Percentiles rank a stretch among this genome's conserved stretches.
phyloP scores from a whole-genome alignment of 257 asterid genomes.

The Coffea eugenioides region DNA sequence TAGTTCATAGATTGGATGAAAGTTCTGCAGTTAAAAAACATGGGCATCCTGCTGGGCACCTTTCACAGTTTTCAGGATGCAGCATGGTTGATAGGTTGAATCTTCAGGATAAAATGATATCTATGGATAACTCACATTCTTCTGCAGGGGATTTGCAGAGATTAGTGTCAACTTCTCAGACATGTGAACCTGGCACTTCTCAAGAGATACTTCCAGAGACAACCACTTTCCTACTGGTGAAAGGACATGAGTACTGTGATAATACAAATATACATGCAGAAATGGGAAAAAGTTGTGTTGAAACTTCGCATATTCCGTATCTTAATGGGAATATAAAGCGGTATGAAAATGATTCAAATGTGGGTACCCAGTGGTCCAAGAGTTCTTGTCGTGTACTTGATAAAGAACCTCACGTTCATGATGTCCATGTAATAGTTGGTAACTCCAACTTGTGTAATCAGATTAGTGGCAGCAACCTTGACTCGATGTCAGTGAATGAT shows the following conservation, averaged over 20 bases:
- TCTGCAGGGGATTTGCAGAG: constrained; percentile 20
- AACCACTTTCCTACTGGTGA: constrained; percentile 14
- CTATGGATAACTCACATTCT: constrained; percentile 23
- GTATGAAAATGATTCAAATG: constrained; percentile 23
- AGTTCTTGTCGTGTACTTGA: constrained; percentile 11
- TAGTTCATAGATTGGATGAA: constrained; percentile 22
- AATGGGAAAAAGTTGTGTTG: neutral
- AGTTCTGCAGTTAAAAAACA: constrained; percentile 18
- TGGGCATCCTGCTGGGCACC: constrained; percentile 15
- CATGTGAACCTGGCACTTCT: constrained; percentile 14
- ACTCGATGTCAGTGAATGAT: constrained; percentile 1
- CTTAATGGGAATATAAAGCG: constrained; percentile 10
- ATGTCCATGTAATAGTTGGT: constrained; percentile 32
- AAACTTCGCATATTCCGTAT: constrained; percentile 16
- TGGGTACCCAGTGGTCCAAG: constrained; percentile 11
- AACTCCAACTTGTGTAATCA: constrained; percentile 22
- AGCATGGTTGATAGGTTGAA: constrained; percentile 9
- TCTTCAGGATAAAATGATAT: constrained; percentile 55
- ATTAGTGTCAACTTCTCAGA: neutral
- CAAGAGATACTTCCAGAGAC: constrained; percentile 27
- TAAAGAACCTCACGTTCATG: constrained; percentile 33
- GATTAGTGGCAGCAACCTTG: constrained; percentile 6
- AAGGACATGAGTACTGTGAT: constrained; percentile 27
- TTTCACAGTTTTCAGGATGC: constrained; percentile 1
- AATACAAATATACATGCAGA: neutral